These are phyloP conservation scores for Leavenworthia alabamica DNA, from an alignment of 345 rosid species.

Conservation along the genomic window DNA sequence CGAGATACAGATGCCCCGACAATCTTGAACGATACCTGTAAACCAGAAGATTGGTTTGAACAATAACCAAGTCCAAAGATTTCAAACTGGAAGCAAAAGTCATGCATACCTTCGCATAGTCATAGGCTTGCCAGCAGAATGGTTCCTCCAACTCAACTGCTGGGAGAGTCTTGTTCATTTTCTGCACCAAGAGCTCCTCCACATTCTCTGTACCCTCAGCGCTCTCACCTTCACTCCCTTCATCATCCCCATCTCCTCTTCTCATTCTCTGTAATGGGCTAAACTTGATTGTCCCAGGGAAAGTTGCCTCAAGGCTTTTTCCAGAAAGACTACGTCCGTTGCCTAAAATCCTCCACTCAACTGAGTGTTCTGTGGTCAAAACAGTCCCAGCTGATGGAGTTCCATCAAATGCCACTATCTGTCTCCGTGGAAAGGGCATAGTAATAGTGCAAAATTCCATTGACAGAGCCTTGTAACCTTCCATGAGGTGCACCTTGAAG, in stretches of 20 bases:
- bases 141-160: conserved; percentile 90
- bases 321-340: conserved; percentile 76
- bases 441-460: conserved; percentile 86
- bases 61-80: not conserved
- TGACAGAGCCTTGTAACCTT: conserved; percentile 66
- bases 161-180: conserved; percentile 81
- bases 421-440: conserved; percentile 90
- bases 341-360: conserved; percentile 80
- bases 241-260: conserved; percentile 43
- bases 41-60: not conserved
- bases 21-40: conserved; percentile 77
- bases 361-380: conserved; percentile 68
- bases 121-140: conserved; percentile 90
- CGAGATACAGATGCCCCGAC: conserved; percentile 72
- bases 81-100: conserved; percentile 1
- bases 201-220: conserved; percentile 51
- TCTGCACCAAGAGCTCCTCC: conserved; percentile 74
- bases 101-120: conserved; percentile 63
- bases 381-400: conserved; percentile 81
- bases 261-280: conserved; percentile 66
- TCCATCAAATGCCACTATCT: conserved; percentile 71
- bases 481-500: conserved; percentile 76
- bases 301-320: conserved; percentile 74
- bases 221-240: conserved; percentile 67
- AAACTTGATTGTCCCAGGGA: conserved; percentile 88